Evolutionary conservation across 164 flowering plant species (phyloP).

Genomic region (Sextonia rubra): DNA sequence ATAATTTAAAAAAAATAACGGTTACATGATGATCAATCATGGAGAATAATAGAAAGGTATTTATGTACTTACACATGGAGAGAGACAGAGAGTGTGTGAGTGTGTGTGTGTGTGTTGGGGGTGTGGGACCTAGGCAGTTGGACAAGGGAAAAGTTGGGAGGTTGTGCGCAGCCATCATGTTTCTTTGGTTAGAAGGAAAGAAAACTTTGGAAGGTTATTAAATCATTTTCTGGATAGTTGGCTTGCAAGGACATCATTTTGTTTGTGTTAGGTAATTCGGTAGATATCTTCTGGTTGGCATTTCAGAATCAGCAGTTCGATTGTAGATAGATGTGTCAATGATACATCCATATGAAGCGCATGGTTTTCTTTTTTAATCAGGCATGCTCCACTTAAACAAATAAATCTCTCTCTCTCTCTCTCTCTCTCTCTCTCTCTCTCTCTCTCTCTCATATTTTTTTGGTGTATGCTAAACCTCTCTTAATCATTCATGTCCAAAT

Average conservation of each 20-base stretch:
- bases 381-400: not conserved
- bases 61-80: not conserved
- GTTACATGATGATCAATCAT: not conserved
- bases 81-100: no score
- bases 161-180: not conserved
- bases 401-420: no score
- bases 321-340: conserved; percentile 1
- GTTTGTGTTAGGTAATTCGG: not conserved
- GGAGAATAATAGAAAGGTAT: not conserved
- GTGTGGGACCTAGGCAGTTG: not conserved
- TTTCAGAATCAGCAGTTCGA: conserved; percentile 1
- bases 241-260: not conserved
- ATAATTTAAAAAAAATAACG: no score
- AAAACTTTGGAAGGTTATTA: not conserved
- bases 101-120: no score
- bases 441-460: no score
- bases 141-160: not conserved
- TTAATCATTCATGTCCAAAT: no score
- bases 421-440: no score
- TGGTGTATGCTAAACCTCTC: no score
- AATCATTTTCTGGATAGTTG: conserved; percentile 4
- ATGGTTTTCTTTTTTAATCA: not conserved
- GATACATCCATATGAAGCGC: not conserved
- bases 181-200: conserved; percentile 9
- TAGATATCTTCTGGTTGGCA: conserved; percentile 1